Percentiles rank a stretch among this genome's conserved stretches.
phyloP scores from a whole-genome alignment of 192 early-diverging fungal genomes.

The Powellomyces hirtus region DNA sequence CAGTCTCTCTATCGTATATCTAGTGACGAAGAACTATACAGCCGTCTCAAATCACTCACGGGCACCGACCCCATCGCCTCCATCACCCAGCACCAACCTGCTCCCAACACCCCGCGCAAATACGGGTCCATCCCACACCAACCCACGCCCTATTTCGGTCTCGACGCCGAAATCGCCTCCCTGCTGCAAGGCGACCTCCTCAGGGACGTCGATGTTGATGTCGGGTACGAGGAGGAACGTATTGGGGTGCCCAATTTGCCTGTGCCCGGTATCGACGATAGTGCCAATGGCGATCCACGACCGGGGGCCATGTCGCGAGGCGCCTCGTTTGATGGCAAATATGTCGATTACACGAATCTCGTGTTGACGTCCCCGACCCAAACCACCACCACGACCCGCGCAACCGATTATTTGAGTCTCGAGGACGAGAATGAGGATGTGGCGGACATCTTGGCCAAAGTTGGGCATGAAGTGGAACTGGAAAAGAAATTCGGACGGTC shows the following conservation, averaged over 20 bases:
- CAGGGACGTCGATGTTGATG: conserved; percentile 19
- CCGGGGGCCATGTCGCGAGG: background rate
- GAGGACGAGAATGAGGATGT: conserved; percentile 15
- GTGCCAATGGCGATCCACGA: background rate
- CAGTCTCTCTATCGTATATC: no score
- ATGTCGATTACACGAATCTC: conserved; percentile 39
- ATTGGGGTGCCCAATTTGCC: conserved; percentile 21
- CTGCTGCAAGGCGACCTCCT: conserved; percentile 9
- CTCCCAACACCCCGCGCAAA: background rate
- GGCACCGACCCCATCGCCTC: conserved; percentile 26
- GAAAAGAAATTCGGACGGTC: conserved; percentile 22
- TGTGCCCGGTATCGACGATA: background rate
- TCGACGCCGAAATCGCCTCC: conserved; percentile 17
- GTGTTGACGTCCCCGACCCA: conserved; percentile 34
- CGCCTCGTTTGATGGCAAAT: conserved; percentile 7
- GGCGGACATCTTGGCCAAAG: conserved; percentile 10
- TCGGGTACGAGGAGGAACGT: conserved; percentile 23
- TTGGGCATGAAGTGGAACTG: conserved; percentile 25
- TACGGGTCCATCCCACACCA: background rate
- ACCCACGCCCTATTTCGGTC: background rate
- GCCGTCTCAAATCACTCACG: conserved; percentile 25
- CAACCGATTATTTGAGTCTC: background rate
- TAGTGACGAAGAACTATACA: conserved; percentile 29
- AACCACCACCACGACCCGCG: background rate
- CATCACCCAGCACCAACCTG: background rate